Percentiles rank a stretch among this genome's conserved stretches.
phyloP scores from a whole-genome alignment of 1,284 basidiomycete species.

The Moesziomyces sp. region DNA sequence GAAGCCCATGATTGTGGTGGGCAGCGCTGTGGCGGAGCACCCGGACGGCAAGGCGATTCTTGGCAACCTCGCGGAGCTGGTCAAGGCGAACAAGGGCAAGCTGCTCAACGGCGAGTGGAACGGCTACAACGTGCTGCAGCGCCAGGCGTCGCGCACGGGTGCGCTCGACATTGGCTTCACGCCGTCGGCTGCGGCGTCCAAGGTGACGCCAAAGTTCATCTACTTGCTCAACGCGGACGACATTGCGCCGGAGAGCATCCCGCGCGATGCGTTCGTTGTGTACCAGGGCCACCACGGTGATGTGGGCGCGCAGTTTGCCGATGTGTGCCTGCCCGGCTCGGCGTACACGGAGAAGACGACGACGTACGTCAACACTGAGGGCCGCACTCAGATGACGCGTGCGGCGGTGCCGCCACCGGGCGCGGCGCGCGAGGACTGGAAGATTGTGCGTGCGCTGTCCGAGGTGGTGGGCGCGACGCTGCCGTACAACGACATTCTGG shows the following conservation, averaged over 20 bases:
- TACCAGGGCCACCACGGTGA: conserved; percentile 99
- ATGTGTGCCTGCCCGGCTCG: conserved; percentile 90
- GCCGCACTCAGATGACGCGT: conserved; percentile 88
- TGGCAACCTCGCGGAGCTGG: conserved; percentile 81
- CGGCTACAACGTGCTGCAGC: conserved; percentile 91
- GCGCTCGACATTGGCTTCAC: conserved; percentile 95
- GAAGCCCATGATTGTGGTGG: conserved; percentile 92
- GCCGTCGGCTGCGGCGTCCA: conserved; percentile 80
- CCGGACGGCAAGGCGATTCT: conserved; percentile 84
- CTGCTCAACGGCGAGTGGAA: conserved; percentile 93
- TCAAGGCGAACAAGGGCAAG: conserved; percentile 74
- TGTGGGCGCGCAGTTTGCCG: conserved; percentile 92
- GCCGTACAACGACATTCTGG: conserved; percentile 90
- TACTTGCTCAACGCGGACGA: conserved; percentile 98
- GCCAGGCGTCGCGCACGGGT: conserved; percentile 89
- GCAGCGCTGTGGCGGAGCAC: conserved; percentile 87
- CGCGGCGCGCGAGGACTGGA: conserved; percentile 96
- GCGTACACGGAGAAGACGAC: conserved; percentile 96
- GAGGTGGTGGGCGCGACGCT: conserved; percentile 83
- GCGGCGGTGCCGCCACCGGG: conserved; percentile 95
- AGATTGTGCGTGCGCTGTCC: conserved; percentile 94
- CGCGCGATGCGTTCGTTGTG: conserved; percentile 93
- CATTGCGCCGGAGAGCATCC: conserved; percentile 88
- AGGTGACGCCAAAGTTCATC: conserved; percentile 89
- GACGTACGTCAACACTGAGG: conserved; percentile 98